Evolutionary conservation across 495 filamentous ascomycete species (phyloP).

Genomic region (Penicillium taxi): DNA sequence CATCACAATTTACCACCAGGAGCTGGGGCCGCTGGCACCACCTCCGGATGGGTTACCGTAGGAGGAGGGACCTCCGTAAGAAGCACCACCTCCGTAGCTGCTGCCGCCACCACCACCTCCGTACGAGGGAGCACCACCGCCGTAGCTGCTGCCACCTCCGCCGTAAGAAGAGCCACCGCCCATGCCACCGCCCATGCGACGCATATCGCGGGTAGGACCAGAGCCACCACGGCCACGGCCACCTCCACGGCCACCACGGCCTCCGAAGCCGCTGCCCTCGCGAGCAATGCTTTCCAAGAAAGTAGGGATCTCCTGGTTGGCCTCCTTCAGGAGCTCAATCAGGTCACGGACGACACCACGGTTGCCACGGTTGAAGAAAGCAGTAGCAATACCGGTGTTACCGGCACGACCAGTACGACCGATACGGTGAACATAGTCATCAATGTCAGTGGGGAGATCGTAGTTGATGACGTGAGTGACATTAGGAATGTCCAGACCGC

Average conservation of each 20-base stretch:
- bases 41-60: slow-evolving; percentile 88
- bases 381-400: slow-evolving; percentile 96
- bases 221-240: slow-evolving; percentile 54
- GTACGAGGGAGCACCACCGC: slow-evolving; percentile 38
- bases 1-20: slow-evolving; percentile 94
- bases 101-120: slow-evolving; percentile 6
- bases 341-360: slow-evolving; percentile 93
- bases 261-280: slow-evolving; percentile 73
- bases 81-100: slow-evolving; percentile 49
- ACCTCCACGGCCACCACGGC: slow-evolving; percentile 63
- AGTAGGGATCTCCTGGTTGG: slow-evolving; percentile 87
- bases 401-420: slow-evolving; percentile 99
- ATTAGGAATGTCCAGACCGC: slow-evolving; percentile 94
- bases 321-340: slow-evolving; percentile 92
- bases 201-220: slow-evolving; percentile 77
- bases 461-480: slow-evolving; percentile 99
- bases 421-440: slow-evolving; percentile 98
- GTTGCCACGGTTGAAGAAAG: slow-evolving; percentile 99
- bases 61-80: slow-evolving; percentile 28
- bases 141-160: slow-evolving; percentile 11
- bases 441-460: slow-evolving; percentile 95
- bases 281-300: slow-evolving; percentile 97
- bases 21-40: slow-evolving; percentile 71
- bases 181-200: slow-evolving; percentile 51
- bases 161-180: slow-evolving; percentile 39